phyloP scores from a whole-genome alignment of 83 land plant genomes.

The Isoetes engelmannii region DNA sequence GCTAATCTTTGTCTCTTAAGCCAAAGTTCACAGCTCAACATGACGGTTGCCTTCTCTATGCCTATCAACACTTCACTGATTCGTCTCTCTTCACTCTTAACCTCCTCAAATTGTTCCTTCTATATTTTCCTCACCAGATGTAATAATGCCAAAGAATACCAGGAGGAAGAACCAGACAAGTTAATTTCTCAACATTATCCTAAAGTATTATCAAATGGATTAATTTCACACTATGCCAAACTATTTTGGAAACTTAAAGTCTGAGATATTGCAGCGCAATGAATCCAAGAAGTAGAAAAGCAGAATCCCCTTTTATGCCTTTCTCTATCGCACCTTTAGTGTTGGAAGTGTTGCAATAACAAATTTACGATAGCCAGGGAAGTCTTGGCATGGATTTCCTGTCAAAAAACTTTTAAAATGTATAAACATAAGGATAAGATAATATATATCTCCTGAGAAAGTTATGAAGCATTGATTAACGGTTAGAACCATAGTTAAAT shows the following conservation, averaged over 20 bases:
- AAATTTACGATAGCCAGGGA: conserved; percentile 29
- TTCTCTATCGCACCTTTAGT: conserved; percentile 20
- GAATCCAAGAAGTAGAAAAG: not conserved
- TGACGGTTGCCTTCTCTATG: too few species aligned
- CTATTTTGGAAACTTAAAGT: too few species aligned
- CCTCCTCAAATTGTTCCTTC: too few species aligned
- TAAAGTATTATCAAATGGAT: not conserved
- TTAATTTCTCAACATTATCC: not conserved
- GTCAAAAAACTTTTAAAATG: conserved; percentile 25
- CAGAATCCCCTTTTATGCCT: not conserved
- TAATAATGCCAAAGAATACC: too few species aligned
- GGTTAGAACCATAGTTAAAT: not conserved
- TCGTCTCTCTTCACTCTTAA: too few species aligned
- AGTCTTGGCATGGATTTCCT: conserved; percentile 41
- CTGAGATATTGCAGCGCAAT: not conserved
- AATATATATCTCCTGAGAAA: too few species aligned
- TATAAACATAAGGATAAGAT: too few species aligned
- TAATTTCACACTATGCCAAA: too few species aligned
- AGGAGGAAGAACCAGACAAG: not conserved
- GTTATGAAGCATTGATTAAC: not conserved
- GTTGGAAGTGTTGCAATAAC: conserved; percentile 29
- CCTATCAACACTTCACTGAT: too few species aligned
- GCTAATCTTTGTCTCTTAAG: too few species aligned
- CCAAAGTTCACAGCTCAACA: too few species aligned
- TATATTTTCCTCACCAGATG: too few species aligned